Conservation (phyloP, 768 basidiomycete genomes). For the Gelatoporia subvermispora region DNA sequence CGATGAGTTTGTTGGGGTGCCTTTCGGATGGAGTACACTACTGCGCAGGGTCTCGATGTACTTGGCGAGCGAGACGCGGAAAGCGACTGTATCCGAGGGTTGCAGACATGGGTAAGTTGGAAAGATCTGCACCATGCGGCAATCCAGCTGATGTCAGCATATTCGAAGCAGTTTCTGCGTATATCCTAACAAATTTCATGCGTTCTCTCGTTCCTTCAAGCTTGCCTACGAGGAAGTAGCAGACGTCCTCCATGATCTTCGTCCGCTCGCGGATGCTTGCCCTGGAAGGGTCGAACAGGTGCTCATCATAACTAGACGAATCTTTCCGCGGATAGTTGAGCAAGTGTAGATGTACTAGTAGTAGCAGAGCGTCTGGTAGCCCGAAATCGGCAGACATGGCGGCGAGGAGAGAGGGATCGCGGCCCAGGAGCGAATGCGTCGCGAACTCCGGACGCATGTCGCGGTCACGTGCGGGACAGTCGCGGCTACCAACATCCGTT, state of each 20-base stretch:
- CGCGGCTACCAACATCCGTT: too few species aligned
- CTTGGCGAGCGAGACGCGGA: slow-evolving; percentile 45
- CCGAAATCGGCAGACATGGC: background rate
- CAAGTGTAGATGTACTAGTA: slow-evolving; percentile 51
- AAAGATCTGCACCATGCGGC: slow-evolving; percentile 40
- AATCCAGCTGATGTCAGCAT: background rate
- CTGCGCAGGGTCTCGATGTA: slow-evolving; percentile 46
- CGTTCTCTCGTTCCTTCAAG: slow-evolving; percentile 34
- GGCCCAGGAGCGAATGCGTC: too few species aligned
- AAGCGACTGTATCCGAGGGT: slow-evolving; percentile 48
- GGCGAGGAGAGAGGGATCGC: too few species aligned
- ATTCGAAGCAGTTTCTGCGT: background rate
- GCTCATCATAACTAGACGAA: slow-evolving; percentile 44
- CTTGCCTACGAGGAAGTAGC: slow-evolving; percentile 43
- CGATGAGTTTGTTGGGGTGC: slow-evolving; percentile 4
- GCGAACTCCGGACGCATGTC: too few species aligned
- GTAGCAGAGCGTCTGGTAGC: slow-evolving; percentile 39
- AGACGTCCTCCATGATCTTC: slow-evolving; percentile 48
- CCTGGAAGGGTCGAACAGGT: slow-evolving; percentile 39
- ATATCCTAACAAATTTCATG: slow-evolving; percentile 20
- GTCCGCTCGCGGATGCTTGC: slow-evolving; percentile 47
- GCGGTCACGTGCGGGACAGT: too few species aligned
- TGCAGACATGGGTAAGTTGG: slow-evolving; percentile 47
- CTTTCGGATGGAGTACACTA: slow-evolving; percentile 28
- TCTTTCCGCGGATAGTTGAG: slow-evolving; percentile 45